A percentile compares a stretch with the other conserved stretches of the same genome.
phyloP scores from a whole-genome alignment of 1,284 basidiomycete genomes.

The Vanrija sp. region DNA sequence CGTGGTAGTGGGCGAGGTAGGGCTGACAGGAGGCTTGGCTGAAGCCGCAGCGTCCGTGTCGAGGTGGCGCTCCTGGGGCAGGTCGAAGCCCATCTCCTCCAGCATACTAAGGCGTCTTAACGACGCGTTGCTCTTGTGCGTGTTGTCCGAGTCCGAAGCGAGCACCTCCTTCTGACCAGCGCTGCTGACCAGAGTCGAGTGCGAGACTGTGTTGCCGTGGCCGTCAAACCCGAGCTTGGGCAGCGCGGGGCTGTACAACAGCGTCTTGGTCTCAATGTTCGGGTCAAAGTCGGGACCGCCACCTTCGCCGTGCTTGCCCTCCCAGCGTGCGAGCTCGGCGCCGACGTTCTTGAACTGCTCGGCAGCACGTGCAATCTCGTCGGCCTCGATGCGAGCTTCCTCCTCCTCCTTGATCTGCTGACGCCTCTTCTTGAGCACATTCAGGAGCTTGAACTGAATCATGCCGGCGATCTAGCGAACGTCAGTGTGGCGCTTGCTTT shows the following conservation, averaged over 20 bases:
- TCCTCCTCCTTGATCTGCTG: conserved; percentile 69
- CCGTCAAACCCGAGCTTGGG: conserved; percentile 25
- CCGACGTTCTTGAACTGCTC: conserved; percentile 64
- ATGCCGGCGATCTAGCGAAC: conserved; percentile 65
- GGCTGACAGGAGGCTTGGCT: background rate
- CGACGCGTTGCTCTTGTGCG: background rate
- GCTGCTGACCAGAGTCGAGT: background rate
- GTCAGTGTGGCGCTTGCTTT: background rate
- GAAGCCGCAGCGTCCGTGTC: background rate
- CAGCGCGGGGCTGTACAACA: conserved; percentile 5
- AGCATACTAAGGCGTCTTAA: conserved; percentile 9
- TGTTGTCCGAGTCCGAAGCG: background rate
- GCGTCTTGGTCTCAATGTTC: background rate
- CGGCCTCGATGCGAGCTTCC: conserved; percentile 66
- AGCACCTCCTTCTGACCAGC: background rate
- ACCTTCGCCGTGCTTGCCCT: conserved; percentile 65
- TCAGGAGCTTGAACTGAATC: conserved; percentile 81
- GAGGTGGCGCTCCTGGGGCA: background rate
- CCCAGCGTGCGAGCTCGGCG: conserved; percentile 78
- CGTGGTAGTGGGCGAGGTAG: background rate
- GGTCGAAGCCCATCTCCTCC: conserved; percentile 9
- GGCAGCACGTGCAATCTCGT: conserved; percentile 70
- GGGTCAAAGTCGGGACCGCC: no score
- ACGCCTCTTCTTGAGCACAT: conserved; percentile 70
- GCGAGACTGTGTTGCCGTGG: conserved; percentile 6